Evolutionary conservation across 805 yeast species (phyloP), one percentile per base, ranked within the genome.

Genomic region (Wickerhamomyces tratensis): DNA sequence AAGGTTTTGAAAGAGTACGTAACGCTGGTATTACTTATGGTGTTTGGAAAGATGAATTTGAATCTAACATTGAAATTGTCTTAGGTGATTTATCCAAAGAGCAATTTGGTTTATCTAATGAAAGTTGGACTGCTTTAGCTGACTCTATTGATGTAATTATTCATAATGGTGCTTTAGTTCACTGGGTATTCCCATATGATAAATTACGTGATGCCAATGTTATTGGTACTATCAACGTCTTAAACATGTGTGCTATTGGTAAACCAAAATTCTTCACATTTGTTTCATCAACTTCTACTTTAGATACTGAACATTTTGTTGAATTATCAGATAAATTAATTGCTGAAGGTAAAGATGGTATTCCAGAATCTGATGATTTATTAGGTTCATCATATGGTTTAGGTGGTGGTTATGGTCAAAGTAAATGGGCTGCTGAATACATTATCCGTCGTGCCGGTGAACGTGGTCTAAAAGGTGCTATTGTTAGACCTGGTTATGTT

Each of bases 91-190:
- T 93, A 52, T 74, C 91, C 6, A 63, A 72, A 48, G 65, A 72
- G n/a, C 71, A 82, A 37, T 81, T 93, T 58, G 98, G 97, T 0
- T 56, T 86, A 41, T 50, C 64, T 14, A 70, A 71, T 33, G 59
- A 53, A 4, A 65, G 67, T 31, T 93, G 96, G 95, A 37, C 50
- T 2, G 39, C 54, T 7, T 71, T 93, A 45, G 65, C 77, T 9
- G 62, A 74, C 13, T 64, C 68, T 1, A 69, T 91, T 44, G 98
- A 94, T 61, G 81, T 82, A 5, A 79, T 93, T 41, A 76, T 93
- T 47, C 99, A 93, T 63, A 93, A 93, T 53, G 98, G 98, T 68
- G 99, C 99, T 14, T 71, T 89, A 47, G 99, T 93, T 35, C 98
- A 93, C 62, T 93, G 99, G 99, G 96, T 89, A 2, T 93, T 85